Conservation (phyloP, 768 basidiomycete genomes). For the Cantharellus anzutake region DNA sequence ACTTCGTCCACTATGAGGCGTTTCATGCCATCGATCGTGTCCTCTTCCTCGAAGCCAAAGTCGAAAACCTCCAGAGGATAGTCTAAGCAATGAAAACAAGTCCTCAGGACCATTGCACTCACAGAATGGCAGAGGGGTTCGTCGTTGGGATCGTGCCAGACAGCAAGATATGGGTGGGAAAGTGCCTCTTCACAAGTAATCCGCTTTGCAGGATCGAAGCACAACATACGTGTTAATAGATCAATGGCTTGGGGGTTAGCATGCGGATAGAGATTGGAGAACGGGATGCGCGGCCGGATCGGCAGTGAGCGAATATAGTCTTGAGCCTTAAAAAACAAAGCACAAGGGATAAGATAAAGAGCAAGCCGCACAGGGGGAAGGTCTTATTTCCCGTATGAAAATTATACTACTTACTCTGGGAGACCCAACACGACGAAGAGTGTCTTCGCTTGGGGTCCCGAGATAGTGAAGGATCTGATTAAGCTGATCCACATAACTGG, state of each 20-base stretch:
- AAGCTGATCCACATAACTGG: constrained; percentile 90
- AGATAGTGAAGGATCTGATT: constrained; percentile 96
- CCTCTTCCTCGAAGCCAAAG: constrained; percentile 92
- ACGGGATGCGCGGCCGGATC: constrained; percentile 87
- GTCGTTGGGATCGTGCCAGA: constrained; percentile 96
- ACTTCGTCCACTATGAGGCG: constrained; percentile 88
- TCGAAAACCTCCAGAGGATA: constrained; percentile 46
- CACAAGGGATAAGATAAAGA: not conserved
- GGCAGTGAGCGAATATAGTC: constrained; percentile 97
- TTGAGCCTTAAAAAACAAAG: constrained; percentile 43
- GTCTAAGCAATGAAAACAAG: not conserved
- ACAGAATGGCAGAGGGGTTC: constrained; percentile 75
- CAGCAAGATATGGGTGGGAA: constrained; percentile 83
- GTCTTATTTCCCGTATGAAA: not conserved
- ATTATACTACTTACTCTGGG: constrained; percentile 45
- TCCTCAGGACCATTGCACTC: constrained; percentile 5
- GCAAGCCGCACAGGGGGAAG: not conserved
- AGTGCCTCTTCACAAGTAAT: constrained; percentile 93
- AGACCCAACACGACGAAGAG: constrained; percentile 85
- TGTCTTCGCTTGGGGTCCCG: constrained; percentile 95
- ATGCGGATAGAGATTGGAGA: constrained; percentile 78
- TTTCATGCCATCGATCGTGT: constrained; percentile 95
- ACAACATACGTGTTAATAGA: constrained; percentile 73
- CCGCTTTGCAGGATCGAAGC: constrained; percentile 91
- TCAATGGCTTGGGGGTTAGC: constrained; percentile 92